phyloP scores from a whole-genome alignment of 345 rosid genomes.

The Brassica carinata region DNA sequence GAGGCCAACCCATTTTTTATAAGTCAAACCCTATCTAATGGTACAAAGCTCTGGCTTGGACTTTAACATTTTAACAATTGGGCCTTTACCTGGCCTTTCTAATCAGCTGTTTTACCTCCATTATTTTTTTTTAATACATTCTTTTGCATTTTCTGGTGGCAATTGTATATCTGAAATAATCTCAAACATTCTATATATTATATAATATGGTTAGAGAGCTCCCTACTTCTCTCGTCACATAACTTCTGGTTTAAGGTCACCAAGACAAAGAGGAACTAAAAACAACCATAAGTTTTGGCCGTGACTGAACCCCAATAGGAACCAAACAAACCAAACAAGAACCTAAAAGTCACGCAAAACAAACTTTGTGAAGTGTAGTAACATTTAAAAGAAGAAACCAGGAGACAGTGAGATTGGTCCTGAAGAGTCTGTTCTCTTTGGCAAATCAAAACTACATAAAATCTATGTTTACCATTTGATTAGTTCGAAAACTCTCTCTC shows the following conservation, averaged over 20 bases:
- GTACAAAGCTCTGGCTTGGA: neutral
- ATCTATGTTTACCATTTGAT: slow-evolving; percentile 13
- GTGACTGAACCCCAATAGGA: neutral
- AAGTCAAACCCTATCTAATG: neutral
- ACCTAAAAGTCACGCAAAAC: neutral
- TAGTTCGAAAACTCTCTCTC: slow-evolving; percentile 10
- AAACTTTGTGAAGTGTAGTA: slow-evolving; percentile 38
- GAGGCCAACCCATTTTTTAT: neutral
- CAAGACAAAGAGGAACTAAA: neutral
- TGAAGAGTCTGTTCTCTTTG: slow-evolving; percentile 24
- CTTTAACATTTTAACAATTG: neutral
- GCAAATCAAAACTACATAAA: neutral
- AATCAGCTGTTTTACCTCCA: neutral
- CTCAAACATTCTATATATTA: neutral
- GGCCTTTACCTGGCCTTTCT: neutral
- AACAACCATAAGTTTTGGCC: neutral
- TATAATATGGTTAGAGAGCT: neutral
- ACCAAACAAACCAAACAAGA: neutral
- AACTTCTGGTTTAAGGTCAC: neutral
- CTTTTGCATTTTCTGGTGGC: neutral
- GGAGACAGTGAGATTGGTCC: slow-evolving; percentile 6
- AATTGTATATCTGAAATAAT: neutral
- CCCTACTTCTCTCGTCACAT: neutral
- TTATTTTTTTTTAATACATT: neutral
- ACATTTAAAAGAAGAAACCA: neutral